Conservation (phyloP, 139 green algal genomes). For the Chlamydomonas sp. region DNA sequence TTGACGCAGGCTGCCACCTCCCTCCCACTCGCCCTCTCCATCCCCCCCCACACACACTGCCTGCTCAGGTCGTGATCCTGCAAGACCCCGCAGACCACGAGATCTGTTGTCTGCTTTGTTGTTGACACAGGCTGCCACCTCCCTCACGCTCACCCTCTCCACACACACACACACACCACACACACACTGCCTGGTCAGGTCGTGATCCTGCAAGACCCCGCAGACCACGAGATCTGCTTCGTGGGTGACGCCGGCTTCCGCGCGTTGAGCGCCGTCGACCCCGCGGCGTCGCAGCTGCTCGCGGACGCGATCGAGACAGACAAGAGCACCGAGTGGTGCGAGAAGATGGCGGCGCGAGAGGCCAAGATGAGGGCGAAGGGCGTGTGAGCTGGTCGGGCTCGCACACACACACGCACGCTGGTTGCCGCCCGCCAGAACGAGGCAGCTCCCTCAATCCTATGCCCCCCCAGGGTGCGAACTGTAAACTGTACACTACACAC, state of each 20-base stretch:
- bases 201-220: neutral
- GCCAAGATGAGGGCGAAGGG: slow-evolving; percentile 18
- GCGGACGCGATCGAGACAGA: slow-evolving; percentile 29
- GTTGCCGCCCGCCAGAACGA: too few relatives aligned
- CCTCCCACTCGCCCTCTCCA: neutral
- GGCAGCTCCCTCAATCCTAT: too few relatives aligned
- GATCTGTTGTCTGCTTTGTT: neutral
- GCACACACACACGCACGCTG: too few relatives aligned
- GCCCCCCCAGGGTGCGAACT: neutral
- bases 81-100: neutral
- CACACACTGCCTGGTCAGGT: neutral
- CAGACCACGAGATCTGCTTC: slow-evolving; percentile 43
- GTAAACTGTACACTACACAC: neutral
- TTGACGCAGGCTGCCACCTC: neutral
- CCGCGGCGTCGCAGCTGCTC: slow-evolving; percentile 25
- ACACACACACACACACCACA: too few relatives aligned
- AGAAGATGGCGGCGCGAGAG: slow-evolving; percentile 14
- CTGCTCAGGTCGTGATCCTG: neutral
- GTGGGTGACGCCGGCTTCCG: slow-evolving; percentile 46
- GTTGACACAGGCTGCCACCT: neutral
- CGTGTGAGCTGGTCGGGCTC: neutral
- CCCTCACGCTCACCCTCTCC: neutral
- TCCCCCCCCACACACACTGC: neutral
- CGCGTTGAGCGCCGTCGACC: slow-evolving; percentile 35
- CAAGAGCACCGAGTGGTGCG: slow-evolving; percentile 31